A percentile compares a stretch with the other conserved stretches of the same genome.
These are phyloP conservation scores for Ceratocystis albifundus DNA, from an alignment of 2,329 filamentous ascomycete species.

Conservation along the genomic window DNA sequence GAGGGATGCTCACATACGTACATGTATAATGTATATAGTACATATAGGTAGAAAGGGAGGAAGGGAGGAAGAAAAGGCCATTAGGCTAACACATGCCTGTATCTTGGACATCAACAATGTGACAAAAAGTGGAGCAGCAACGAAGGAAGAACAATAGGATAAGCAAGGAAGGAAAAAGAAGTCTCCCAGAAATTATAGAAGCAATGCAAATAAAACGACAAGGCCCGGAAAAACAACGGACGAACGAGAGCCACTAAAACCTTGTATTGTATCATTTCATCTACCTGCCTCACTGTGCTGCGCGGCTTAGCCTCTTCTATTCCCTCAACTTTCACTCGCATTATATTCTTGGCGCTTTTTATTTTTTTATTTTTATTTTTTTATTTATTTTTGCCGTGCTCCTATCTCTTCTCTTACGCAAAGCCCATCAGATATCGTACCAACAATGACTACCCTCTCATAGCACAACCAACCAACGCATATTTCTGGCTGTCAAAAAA, in stretches of 20 bases:
- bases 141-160: background rate
- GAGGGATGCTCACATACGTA: background rate
- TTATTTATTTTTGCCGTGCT: background rate
- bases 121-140: background rate
- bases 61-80: background rate
- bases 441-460: too few species aligned
- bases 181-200: background rate
- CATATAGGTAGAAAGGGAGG: background rate
- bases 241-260: background rate
- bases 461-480: too few species aligned
- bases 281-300: background rate
- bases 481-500: background rate
- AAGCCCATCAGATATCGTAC: too few species aligned
- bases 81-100: background rate
- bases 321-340: background rate
- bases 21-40: background rate
- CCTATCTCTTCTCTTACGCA: background rate
- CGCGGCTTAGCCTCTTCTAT: background rate
- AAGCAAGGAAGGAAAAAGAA: background rate
- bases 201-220: background rate
- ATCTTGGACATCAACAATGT: background rate
- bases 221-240: background rate
- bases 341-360: too few species aligned
- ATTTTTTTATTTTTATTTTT: too few species aligned
- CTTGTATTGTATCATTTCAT: too few species aligned